Conservation (phyloP, 2,329 filamentous ascomycete species). For the Fusarium kyushuense region DNA sequence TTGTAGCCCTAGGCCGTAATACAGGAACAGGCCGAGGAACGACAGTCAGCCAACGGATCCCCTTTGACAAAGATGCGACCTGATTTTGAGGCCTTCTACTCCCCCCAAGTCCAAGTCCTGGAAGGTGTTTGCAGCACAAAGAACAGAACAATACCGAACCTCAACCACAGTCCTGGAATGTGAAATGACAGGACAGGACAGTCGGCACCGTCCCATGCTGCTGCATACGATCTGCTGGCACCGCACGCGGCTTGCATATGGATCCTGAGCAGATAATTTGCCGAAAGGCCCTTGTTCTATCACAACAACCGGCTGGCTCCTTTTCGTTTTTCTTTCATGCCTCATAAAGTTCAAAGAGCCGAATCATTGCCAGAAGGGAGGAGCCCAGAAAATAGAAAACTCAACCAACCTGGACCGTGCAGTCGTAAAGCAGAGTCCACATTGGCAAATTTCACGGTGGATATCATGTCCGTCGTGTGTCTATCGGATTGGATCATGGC, state of each 20-base stretch:
- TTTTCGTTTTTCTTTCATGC: neutral
- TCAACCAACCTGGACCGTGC: constrained; percentile 13
- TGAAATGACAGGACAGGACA: constrained; percentile 24
- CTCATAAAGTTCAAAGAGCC: constrained; percentile 24
- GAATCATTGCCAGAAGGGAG: constrained; percentile 7
- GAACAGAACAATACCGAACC: constrained; percentile 3
- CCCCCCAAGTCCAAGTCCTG: constrained; percentile 28
- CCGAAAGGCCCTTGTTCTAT: constrained; percentile 32
- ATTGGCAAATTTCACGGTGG: constrained; percentile 28
- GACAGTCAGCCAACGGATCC: constrained; percentile 15
- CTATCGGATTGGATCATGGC: constrained; percentile 29
- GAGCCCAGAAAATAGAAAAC: constrained; percentile 17
- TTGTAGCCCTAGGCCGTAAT: constrained; percentile 24
- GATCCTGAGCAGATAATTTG: constrained; percentile 32
- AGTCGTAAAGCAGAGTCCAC: neutral
- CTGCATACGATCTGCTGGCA: constrained; percentile 39
- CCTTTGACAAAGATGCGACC: constrained; percentile 28
- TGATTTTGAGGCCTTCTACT: constrained; percentile 36
- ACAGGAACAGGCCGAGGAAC: constrained; percentile 21
- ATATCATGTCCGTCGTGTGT: constrained; percentile 24
- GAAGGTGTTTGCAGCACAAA: constrained; percentile 3
- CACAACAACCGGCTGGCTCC: constrained; percentile 9
- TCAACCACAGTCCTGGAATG: constrained; percentile 30
- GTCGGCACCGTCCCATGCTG: constrained; percentile 18
- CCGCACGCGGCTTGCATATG: constrained; percentile 42